Evolutionary conservation across 495 filamentous ascomycete species (phyloP).

Genomic region (Daldinia grandis): DNA sequence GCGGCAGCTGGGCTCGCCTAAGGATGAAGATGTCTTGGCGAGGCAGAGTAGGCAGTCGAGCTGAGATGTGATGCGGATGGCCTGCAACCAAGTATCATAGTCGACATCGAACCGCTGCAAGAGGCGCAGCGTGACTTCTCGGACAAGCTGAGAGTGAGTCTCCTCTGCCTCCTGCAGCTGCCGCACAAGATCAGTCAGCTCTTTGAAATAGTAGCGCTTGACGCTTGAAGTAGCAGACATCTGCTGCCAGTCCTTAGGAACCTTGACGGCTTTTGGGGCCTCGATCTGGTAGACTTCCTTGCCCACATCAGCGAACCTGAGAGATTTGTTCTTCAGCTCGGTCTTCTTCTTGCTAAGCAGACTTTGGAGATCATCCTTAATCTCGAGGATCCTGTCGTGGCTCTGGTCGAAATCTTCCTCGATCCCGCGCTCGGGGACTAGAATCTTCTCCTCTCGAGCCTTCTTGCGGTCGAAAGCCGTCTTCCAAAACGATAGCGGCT

Average conservation of each 20-base stretch:
- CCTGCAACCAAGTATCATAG: conserved; percentile 86
- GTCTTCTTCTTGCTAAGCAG: conserved; percentile 75
- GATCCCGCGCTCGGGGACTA: conserved; percentile 88
- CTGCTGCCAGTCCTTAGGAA: conserved; percentile 90
- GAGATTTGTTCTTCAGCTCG: conserved; percentile 69
- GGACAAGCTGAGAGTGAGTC: conserved; percentile 90
- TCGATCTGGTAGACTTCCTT: conserved; percentile 99
- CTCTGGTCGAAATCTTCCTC: conserved; percentile 93
- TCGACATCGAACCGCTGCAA: conserved; percentile 87
- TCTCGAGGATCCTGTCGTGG: conserved; percentile 74
- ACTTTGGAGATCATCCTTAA: conserved; percentile 74
- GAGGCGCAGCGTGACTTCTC: conserved; percentile 84
- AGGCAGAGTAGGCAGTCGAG: conserved; percentile 95
- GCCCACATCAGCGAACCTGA: conserved; percentile 87
- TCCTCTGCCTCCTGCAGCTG: conserved; percentile 93
- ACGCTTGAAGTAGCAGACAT: conserved; percentile 92
- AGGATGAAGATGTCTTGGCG: conserved; percentile 81
- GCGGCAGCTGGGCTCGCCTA: conserved; percentile 89
- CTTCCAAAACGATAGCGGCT: conserved; percentile 84
- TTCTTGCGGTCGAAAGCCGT: conserved; percentile 87
- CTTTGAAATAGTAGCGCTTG: conserved; percentile 93
- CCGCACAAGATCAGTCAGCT: conserved; percentile 81
- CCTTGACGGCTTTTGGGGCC: conserved; percentile 83
- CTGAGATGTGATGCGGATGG: conserved; percentile 86
- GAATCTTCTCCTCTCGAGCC: conserved; percentile 72